These are phyloP conservation scores for Taphrina deformans DNA, from an alignment of 1,139 yeast species.

Conservation along the genomic window DNA sequence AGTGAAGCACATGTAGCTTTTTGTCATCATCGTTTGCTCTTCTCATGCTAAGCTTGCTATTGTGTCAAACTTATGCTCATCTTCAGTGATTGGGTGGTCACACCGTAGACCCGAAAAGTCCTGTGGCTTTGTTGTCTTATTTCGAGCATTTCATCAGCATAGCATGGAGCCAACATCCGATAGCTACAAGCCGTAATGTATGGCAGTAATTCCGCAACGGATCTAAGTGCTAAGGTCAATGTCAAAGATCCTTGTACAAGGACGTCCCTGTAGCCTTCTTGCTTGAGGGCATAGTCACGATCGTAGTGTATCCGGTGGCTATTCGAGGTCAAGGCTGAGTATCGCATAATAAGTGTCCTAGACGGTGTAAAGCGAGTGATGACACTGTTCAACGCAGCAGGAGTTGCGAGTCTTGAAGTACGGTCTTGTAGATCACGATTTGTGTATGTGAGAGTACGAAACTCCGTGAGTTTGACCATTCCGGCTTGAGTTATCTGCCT, in stretches of 20 bases:
- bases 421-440: neutral
- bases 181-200: constrained; percentile 2
- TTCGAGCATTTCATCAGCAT: constrained; percentile 8
- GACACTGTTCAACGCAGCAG: neutral
- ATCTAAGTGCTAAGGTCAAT: constrained; percentile 55
- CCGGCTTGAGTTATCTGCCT: neutral
- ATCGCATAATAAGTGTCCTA: constrained; percentile 53
- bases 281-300: constrained; percentile 51
- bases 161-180: constrained; percentile 21
- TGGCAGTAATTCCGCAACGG: neutral
- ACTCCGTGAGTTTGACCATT: neutral
- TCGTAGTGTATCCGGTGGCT: constrained; percentile 82
- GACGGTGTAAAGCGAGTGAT: constrained; percentile 42
- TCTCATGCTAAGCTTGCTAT: no score
- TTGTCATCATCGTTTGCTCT: no score
- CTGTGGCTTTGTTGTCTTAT: neutral
- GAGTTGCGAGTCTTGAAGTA: neutral
- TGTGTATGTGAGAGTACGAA: constrained; percentile 11
- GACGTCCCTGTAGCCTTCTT: constrained; percentile 62
- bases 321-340: constrained; percentile 74
- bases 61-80: neutral
- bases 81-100: neutral
- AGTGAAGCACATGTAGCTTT: no score
- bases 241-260: constrained; percentile 83
- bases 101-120: neutral